Percentiles rank a stretch among this genome's conserved stretches.
Evolutionary conservation across 2,329 filamentous ascomycete genomes (phyloP).

Genomic region (Nothophoma quercina): DNA sequence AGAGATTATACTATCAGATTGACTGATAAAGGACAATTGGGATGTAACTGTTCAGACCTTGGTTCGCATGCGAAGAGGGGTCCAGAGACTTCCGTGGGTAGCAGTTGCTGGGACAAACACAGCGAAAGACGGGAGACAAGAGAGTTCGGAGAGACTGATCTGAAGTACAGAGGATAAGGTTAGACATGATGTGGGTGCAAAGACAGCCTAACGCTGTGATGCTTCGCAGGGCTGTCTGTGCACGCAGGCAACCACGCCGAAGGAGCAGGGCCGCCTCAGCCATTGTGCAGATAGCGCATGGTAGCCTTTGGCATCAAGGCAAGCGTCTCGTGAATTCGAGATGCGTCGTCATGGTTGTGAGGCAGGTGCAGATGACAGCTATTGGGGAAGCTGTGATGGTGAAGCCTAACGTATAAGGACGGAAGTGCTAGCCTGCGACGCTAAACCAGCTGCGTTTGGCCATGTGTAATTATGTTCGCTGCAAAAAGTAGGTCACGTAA

Average conservation of each 20-base stretch:
- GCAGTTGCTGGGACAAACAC: not conserved
- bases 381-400: no score
- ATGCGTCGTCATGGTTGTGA: no score
- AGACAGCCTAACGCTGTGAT: not conserved
- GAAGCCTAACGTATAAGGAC: not conserved
- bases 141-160: no score
- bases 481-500: no score
- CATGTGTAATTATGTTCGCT: no score
- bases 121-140: not conserved
- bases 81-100: not conserved
- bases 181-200: not conserved
- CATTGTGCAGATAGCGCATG: not conserved
- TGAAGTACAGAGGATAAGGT: no score
- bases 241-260: slow-evolving; percentile 10
- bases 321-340: not conserved
- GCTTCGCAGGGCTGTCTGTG: slow-evolving; percentile 6
- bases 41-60: not conserved
- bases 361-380: no score
- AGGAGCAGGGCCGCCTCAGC: not conserved
- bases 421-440: no score
- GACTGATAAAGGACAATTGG: not conserved
- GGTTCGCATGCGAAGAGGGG: no score
- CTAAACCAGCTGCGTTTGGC: no score
- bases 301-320: slow-evolving; percentile 1
- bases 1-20: no score